Percentiles rank a stretch among this genome's conserved stretches.
These are phyloP conservation scores for Aotearoamyces nothofagi DNA, from an alignment of 2,329 filamentous ascomycete species.

Conservation along the genomic window DNA sequence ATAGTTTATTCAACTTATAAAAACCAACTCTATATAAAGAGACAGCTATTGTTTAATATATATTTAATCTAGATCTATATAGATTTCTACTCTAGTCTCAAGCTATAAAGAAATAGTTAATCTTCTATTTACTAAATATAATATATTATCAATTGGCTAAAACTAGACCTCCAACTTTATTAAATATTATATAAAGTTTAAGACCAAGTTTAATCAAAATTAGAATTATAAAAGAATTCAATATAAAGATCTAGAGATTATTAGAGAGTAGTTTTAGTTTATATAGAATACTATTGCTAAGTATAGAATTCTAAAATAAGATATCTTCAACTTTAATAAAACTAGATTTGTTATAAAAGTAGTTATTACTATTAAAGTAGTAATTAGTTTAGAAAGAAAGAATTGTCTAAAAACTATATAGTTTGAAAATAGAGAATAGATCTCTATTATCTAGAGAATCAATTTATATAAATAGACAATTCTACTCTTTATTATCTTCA, in stretches of 20 bases:
- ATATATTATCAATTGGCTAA: too few relatives aligned
- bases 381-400: slow-evolving; percentile 8
- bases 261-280: slow-evolving; percentile 8
- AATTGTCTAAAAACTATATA: slow-evolving; percentile 8
- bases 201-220: too few relatives aligned
- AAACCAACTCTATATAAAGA: too few relatives aligned
- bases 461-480: slow-evolving; percentile 10
- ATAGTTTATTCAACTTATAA: too few relatives aligned
- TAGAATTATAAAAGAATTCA: slow-evolving; percentile 7
- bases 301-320: slow-evolving; percentile 7
- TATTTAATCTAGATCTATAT: too few relatives aligned
- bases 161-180: too few relatives aligned
- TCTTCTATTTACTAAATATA: too few relatives aligned
- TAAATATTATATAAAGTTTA: too few relatives aligned
- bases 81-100: too few relatives aligned
- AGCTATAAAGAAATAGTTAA: too few relatives aligned
- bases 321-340: slow-evolving; percentile 13
- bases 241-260: slow-evolving; percentile 10
- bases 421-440: slow-evolving; percentile 14
- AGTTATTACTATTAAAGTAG: slow-evolving; percentile 7
- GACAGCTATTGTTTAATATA: too few relatives aligned
- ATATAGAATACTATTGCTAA: not conserved
- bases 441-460: slow-evolving; percentile 10
- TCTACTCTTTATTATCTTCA: slow-evolving; percentile 14
- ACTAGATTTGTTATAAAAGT: too few relatives aligned